phyloP scores from a whole-genome alignment of 805 yeast species.

The Cyberlindnera euphorbiae region DNA sequence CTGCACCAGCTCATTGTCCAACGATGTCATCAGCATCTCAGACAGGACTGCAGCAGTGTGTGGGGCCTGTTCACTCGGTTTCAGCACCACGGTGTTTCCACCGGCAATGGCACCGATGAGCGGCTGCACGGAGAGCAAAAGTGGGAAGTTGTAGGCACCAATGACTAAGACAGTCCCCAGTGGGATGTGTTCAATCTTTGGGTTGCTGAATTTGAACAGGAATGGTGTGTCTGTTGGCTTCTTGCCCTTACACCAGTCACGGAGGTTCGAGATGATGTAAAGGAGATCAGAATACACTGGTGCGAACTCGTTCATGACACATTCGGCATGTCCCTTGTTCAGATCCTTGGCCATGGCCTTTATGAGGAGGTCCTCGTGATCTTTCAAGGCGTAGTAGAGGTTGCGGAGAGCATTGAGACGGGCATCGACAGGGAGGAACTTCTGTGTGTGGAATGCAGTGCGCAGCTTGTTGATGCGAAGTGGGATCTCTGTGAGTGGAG shows the following conservation, averaged over 20 bases:
- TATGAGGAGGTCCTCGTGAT: constrained; percentile 48
- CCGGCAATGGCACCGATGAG: constrained; percentile 77
- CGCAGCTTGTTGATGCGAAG: constrained; percentile 38
- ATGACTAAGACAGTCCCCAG: constrained; percentile 70
- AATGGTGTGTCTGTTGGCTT: constrained; percentile 16
- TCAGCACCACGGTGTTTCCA: constrained; percentile 66
- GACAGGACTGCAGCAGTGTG: constrained; percentile 52
- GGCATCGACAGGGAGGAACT: constrained; percentile 35
- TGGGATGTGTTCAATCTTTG: constrained; percentile 31
- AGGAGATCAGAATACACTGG: constrained; percentile 51
- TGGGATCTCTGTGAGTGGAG: constrained; percentile 47
- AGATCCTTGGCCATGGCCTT: constrained; percentile 65
- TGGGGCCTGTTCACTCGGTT: constrained; percentile 59
- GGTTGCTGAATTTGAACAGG: constrained; percentile 16
- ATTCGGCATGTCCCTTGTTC: constrained; percentile 59
- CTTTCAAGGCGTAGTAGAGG: constrained; percentile 58
- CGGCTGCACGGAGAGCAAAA: constrained; percentile 58
- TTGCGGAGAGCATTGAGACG: constrained; percentile 65
- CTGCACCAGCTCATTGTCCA: constrained; percentile 52
- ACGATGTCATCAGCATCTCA: constrained; percentile 45
- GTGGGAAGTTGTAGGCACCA: constrained; percentile 80
- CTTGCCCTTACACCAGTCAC: constrained; percentile 56
- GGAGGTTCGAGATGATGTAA: constrained; percentile 53
- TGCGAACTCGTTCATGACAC: constrained; percentile 52
- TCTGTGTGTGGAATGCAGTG: constrained; percentile 38